These are phyloP conservation scores for Berkeleyomyces basicola DNA, from an alignment of 2,329 filamentous ascomycete species.

Conservation along the genomic window DNA sequence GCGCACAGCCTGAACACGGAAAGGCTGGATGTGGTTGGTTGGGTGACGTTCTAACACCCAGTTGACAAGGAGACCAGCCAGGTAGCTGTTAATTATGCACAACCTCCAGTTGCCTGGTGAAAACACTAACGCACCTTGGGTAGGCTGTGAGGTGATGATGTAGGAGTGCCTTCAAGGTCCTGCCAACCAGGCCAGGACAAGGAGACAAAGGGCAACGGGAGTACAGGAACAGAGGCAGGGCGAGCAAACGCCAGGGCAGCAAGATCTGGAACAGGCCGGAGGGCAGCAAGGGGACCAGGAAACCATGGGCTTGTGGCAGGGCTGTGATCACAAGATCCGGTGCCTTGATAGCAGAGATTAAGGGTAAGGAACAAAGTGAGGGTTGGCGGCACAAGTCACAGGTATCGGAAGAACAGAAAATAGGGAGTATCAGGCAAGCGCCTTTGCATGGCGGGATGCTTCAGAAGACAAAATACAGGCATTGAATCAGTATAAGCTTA, in stretches of 20 bases:
- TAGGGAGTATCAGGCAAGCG: neutral
- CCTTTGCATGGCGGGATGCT: no score
- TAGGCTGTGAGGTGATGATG: neutral
- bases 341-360: neutral
- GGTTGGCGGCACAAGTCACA: neutral
- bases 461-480: no score
- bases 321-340: neutral
- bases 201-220: neutral
- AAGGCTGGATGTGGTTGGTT: neutral
- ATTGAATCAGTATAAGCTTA: no score
- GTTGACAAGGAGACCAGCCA: neutral
- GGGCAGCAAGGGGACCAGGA: neutral
- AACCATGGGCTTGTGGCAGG: neutral
- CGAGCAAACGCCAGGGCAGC: neutral
- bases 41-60: neutral
- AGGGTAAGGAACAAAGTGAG: neutral
- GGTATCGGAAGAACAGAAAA: neutral
- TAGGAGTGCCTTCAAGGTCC: neutral
- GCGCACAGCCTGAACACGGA: neutral
- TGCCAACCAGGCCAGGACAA: neutral
- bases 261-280: neutral
- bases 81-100: neutral
- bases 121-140: neutral
- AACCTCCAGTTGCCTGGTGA: neutral
- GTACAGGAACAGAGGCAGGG: neutral